Percentiles rank a stretch among this genome's conserved stretches.
phyloP scores from a whole-genome alignment of 2,329 filamentous ascomycete species.

The Phialocephala subalpina region DNA sequence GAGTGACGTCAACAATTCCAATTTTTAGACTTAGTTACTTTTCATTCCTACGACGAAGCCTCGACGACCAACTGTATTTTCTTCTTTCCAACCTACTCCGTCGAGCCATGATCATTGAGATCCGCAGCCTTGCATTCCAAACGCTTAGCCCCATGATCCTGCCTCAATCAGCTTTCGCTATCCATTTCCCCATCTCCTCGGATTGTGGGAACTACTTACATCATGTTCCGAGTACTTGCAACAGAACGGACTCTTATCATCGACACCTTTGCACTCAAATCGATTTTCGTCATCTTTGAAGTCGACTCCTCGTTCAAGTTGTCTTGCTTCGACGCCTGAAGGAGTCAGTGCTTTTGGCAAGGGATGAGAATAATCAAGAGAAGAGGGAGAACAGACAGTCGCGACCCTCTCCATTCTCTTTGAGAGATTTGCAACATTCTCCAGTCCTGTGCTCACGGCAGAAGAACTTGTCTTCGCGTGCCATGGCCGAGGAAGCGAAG shows the following conservation, averaged over 20 bases:
- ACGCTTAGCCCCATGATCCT: not conserved
- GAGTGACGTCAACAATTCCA: too few species aligned
- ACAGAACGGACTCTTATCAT: conserved; percentile 2
- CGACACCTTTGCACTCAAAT: not conserved
- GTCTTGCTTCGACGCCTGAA: not conserved
- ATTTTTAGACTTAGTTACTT: too few species aligned
- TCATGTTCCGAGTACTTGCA: not conserved
- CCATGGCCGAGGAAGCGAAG: not conserved
- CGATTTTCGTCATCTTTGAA: conserved; percentile 8
- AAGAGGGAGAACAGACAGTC: not conserved
- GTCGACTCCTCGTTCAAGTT: not conserved
- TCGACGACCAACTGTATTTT: not conserved
- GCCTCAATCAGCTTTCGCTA: not conserved
- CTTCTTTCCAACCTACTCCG: not conserved
- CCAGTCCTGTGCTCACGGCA: not conserved
- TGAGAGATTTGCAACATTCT: not conserved
- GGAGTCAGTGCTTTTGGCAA: not conserved
- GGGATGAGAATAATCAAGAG: not conserved
- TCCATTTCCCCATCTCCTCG: not conserved
- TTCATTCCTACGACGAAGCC: not conserved
- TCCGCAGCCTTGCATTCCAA: not conserved
- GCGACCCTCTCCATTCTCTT: not conserved
- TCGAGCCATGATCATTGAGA: not conserved
- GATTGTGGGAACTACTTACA: not conserved
- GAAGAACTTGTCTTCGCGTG: conserved; percentile 1